Evolutionary conservation across 2,329 filamentous ascomycete genomes (phyloP), one percentile per base, ranked within the genome.

Genomic region (Hypoxylon sp.): DNA sequence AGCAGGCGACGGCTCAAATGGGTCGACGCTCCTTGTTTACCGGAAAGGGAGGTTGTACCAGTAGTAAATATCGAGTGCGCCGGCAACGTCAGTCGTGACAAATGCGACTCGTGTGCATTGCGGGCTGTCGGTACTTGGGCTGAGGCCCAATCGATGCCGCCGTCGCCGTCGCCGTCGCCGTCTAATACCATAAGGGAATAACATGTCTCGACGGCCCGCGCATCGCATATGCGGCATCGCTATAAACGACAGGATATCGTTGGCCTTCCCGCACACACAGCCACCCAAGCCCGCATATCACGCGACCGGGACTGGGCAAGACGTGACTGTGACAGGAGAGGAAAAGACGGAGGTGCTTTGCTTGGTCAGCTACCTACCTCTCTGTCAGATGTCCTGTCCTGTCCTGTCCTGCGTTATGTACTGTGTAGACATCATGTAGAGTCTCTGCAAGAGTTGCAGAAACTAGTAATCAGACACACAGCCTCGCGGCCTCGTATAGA

Each of bases 211-310:
- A 57, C 41, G 42, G 47, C 45, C n/a, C 55, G 50, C 55, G 61
- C 61, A 64, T 64, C 51, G 61, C 61, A 64, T 64, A 64, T 64
- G 61, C 58, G 62, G 51, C 27, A 42, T 50, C 40, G 47, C 47
- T 49, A 51, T 53, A 37, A 52, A 29, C 26, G 45, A 48, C 55
- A n/a, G 52, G 54, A 62, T 59, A 51, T 48, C 42, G 61, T 64
- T 64, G 55, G 58, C 41, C 48, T 58, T 45, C 29, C 37, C 33
- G 13, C 20, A 38, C 48, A 55, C 61, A 62, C 51, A 64, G 61
- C 61, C 61, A 62, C 61, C 54, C 51, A 50, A 31, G 48, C 61
- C 27, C 59, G 58, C 61, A 59, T 62, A 59, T 64, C 61, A 64
- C 58, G 61, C 61, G 55, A 60, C 48, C 53, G 33, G 58, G 51